Conservation (phyloP, 106 monocot genomes). For the Dendrobium officinale region DNA sequence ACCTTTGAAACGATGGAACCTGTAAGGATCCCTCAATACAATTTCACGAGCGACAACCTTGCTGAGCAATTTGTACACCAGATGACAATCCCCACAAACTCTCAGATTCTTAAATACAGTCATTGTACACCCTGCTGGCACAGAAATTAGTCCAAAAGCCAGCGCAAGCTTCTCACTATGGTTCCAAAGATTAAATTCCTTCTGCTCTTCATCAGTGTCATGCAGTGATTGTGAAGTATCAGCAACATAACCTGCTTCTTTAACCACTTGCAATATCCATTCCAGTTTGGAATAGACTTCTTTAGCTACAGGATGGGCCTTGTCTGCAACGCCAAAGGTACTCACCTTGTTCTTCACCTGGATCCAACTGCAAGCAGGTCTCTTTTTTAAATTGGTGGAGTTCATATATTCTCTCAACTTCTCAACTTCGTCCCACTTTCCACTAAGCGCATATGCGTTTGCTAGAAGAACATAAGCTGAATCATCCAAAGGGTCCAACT, state of each 20-base stretch:
- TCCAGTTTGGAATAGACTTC: constrained; percentile 48
- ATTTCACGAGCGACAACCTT: constrained; percentile 31
- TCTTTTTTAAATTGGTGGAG: constrained; percentile 57
- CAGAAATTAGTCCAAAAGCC: constrained; percentile 53
- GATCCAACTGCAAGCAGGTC: constrained; percentile 85
- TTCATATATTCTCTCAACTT: constrained; percentile 57
- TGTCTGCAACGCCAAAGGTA: constrained; percentile 54
- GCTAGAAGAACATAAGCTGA: constrained; percentile 90
- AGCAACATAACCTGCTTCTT: constrained; percentile 44
- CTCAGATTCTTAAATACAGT: constrained; percentile 74
- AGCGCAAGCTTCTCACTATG: constrained; percentile 75
- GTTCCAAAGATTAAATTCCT: constrained; percentile 65
- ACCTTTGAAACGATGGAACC: constrained; percentile 65
- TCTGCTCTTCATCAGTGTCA: constrained; percentile 80
- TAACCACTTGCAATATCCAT: constrained; percentile 47
- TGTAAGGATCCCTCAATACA: constrained; percentile 64
- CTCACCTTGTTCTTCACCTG: constrained; percentile 62
- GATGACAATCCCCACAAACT: constrained; percentile 80
- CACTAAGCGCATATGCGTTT: constrained; percentile 59
- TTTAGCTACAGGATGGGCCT: constrained; percentile 25
- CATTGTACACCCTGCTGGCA: constrained; percentile 42
- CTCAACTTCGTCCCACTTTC: constrained; percentile 67
- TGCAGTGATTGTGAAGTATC: constrained; percentile 58
- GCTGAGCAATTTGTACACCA: constrained; percentile 67
- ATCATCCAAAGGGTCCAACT: constrained; percentile 68